Evolutionary conservation across 2,329 filamentous ascomycete genomes (phyloP).

Genomic region (Sporothrix phasma): DNA sequence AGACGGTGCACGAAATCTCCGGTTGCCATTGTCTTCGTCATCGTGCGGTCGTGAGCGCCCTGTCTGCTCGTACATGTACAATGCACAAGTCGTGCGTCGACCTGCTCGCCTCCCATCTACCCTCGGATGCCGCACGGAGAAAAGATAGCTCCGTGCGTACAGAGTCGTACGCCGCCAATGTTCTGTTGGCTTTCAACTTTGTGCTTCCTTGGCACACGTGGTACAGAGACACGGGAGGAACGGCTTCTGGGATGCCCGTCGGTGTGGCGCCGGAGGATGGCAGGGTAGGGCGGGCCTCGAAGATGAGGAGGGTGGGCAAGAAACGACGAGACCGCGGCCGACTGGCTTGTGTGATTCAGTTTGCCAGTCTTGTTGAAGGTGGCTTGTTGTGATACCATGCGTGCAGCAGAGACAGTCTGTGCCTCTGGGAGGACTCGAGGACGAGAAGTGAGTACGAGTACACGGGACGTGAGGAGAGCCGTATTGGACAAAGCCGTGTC

Average conservation of each 20-base stretch:
- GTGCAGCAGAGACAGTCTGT: not conserved
- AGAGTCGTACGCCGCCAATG: not conserved
- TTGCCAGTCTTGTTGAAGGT: not conserved
- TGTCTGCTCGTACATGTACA: too few species aligned
- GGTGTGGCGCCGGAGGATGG: conserved; percentile 5
- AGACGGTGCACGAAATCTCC: too few species aligned
- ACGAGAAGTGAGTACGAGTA: not conserved
- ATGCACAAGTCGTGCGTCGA: not conserved
- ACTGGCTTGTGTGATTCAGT: not conserved
- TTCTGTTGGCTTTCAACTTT: not conserved
- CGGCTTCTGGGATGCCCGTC: not conserved
- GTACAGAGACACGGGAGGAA: not conserved
- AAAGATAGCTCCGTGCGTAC: not conserved
- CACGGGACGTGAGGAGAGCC: too few species aligned
- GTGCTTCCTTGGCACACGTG: not conserved
- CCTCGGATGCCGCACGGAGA: not conserved
- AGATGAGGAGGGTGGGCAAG: not conserved
- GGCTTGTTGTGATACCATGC: conserved; percentile 4
- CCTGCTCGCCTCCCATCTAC: not conserved
- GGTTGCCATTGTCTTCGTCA: not conserved
- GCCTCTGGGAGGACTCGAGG: not conserved
- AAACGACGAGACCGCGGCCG: not conserved
- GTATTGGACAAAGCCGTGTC: too few species aligned
- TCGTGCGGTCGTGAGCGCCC: not conserved
- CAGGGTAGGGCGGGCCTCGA: not conserved